These are phyloP conservation scores for Pyricularia pennisetigena DNA, from an alignment of 2,329 filamentous ascomycete genomes.

Conservation along the genomic window DNA sequence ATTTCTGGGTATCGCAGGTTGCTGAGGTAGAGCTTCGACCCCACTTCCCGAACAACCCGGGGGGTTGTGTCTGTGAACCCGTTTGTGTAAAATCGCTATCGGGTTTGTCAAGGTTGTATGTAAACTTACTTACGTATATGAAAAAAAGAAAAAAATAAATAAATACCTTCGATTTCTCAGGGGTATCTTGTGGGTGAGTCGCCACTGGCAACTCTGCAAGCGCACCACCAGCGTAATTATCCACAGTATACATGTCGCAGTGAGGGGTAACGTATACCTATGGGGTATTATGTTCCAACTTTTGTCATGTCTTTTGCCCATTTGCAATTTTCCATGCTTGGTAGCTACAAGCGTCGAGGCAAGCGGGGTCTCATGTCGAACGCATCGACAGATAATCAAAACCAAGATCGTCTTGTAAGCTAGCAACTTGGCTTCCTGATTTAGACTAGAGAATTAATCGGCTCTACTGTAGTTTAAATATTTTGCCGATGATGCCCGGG, in stretches of 20 bases:
- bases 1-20: constrained; percentile 28
- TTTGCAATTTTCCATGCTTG: neutral
- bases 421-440: neutral
- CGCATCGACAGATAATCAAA: neutral
- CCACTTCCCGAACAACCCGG: neutral
- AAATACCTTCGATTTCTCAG: neutral
- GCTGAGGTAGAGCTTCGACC: constrained; percentile 9
- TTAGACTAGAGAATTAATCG: neutral
- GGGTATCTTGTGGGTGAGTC: neutral
- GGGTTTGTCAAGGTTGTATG: no score
- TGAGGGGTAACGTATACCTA: neutral
- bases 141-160: no score
- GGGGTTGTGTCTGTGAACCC: no score
- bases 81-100: neutral
- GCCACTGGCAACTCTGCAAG: neutral
- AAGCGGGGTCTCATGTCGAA: neutral
- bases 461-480: neutral
- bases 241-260: neutral
- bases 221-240: neutral
- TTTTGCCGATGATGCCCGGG: neutral
- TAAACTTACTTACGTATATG: neutral
- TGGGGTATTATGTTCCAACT: neutral
- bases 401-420: neutral
- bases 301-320: neutral
- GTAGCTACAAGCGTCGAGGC: neutral